Evolutionary conservation across 805 yeast genomes (phyloP).

Genomic region (Zygoascus bituminiphila): DNA sequence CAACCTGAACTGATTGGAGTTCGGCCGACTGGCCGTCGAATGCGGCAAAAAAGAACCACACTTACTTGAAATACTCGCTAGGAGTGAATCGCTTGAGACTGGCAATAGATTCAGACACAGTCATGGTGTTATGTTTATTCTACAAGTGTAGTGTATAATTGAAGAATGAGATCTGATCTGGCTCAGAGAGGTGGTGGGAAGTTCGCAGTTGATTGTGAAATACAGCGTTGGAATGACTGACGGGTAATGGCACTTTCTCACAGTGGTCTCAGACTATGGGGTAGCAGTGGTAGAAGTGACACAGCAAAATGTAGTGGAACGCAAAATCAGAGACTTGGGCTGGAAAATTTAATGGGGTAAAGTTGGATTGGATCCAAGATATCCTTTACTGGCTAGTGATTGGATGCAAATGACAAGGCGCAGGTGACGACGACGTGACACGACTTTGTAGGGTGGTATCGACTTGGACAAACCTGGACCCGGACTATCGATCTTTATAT

Average conservation of each 20-base stretch:
- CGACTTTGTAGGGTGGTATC: no score
- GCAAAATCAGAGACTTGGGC: no score
- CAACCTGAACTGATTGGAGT: neutral
- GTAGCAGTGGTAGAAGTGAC: neutral
- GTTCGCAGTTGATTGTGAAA: neutral
- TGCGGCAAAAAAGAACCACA: neutral
- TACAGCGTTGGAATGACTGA: neutral
- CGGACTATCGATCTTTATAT: no score
- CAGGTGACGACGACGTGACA: no score
- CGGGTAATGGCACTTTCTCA: neutral
- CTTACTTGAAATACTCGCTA: slow-evolving; percentile 13
- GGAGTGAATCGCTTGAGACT: slow-evolving; percentile 21
- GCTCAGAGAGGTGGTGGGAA: neutral
- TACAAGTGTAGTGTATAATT: no score
- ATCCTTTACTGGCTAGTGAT: no score
- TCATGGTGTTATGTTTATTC: slow-evolving; percentile 11
- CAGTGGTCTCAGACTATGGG: neutral
- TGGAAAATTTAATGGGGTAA: no score
- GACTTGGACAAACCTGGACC: no score
- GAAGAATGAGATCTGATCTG: neutral
- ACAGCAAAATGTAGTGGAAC: neutral
- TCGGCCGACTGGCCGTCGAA: neutral
- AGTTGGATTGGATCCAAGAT: no score
- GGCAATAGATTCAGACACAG: slow-evolving; percentile 23
- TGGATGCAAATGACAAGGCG: no score